A percentile compares a stretch with the other conserved stretches of the same genome.
These are phyloP conservation scores for Phaeotremella fagi DNA, from an alignment of 768 basidiomycete species.

Conservation along the genomic window DNA sequence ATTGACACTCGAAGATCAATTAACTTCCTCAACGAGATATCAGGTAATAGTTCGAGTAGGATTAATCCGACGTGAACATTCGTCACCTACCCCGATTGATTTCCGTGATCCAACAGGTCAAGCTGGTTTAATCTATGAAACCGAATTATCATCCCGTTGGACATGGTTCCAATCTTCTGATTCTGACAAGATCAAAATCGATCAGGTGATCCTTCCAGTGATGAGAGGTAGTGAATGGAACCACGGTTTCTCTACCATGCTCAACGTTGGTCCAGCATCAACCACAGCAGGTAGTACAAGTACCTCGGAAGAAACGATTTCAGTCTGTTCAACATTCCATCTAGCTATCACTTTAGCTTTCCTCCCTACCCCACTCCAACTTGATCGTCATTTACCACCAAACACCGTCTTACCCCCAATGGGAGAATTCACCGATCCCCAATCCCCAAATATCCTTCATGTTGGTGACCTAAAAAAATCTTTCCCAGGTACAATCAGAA, in stretches of 20 bases:
- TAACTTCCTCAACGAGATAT: background rate
- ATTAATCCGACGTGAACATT: constrained; percentile 32
- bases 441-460: constrained; percentile 5
- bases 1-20: background rate
- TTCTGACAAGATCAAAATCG: constrained; percentile 11
- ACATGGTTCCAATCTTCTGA: constrained; percentile 21
- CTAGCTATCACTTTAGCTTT: constrained; percentile 32
- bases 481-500: constrained; percentile 27
- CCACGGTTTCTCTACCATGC: constrained; percentile 35
- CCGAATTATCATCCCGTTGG: constrained; percentile 24
- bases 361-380: constrained; percentile 11
- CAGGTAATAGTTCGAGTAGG: constrained; percentile 32
- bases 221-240: constrained; percentile 21
- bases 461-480: constrained; percentile 15
- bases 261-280: constrained; percentile 23
- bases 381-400: background rate
- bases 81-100: constrained; percentile 5
- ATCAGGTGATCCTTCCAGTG: constrained; percentile 21
- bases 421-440: constrained; percentile 6
- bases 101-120: constrained; percentile 18
- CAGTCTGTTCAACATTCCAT: constrained; percentile 38
- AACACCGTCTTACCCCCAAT: constrained; percentile 4
- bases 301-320: constrained; percentile 13
- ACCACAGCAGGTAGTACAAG: background rate
- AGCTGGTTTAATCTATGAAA: constrained; percentile 24